Percentiles rank a stretch among this genome's conserved stretches.
Evolutionary conservation across 2,329 filamentous ascomycete species (phyloP).

Genomic region (Cryphonectria radicalis): DNA sequence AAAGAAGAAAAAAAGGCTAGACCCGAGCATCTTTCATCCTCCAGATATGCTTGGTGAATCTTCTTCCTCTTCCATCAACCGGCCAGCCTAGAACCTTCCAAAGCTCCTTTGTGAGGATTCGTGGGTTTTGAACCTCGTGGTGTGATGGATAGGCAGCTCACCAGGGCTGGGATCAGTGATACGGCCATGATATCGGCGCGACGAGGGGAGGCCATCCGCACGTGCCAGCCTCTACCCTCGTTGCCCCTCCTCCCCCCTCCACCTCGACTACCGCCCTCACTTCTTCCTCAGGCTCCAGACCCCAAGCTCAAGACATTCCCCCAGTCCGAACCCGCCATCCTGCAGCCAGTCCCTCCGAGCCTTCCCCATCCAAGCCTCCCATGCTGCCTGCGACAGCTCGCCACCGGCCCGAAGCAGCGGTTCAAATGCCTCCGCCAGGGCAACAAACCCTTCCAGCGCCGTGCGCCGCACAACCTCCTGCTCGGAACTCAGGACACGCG

Average conservation of each 20-base stretch:
- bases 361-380: constrained; percentile 66
- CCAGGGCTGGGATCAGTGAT: too few relatives aligned
- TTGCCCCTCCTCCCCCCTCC: background rate
- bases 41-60: background rate
- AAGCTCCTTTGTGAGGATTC: too few relatives aligned
- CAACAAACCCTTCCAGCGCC: constrained; percentile 34
- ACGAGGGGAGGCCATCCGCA: background rate
- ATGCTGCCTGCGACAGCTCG: constrained; percentile 65
- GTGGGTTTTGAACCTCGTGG: too few relatives aligned
- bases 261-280: too few relatives aligned
- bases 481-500: constrained; percentile 27
- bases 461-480: constrained; percentile 35
- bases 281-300: constrained; percentile 35
- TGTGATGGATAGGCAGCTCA: too few relatives aligned
- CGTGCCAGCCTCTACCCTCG: background rate
- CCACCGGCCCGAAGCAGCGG: constrained; percentile 64
- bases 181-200: too few relatives aligned
- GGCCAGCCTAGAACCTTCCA: too few relatives aligned
- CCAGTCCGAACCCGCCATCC: constrained; percentile 58
- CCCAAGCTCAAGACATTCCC: constrained; percentile 52
- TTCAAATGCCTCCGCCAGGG: constrained; percentile 60
- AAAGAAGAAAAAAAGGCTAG: too few relatives aligned
- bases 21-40: background rate
- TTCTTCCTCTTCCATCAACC: background rate
- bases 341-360: constrained; percentile 65